Base-by-base conservation (phyloP, 2,329 filamentous ascomycete species). In the Ophiostoma ulmi region DNA sequence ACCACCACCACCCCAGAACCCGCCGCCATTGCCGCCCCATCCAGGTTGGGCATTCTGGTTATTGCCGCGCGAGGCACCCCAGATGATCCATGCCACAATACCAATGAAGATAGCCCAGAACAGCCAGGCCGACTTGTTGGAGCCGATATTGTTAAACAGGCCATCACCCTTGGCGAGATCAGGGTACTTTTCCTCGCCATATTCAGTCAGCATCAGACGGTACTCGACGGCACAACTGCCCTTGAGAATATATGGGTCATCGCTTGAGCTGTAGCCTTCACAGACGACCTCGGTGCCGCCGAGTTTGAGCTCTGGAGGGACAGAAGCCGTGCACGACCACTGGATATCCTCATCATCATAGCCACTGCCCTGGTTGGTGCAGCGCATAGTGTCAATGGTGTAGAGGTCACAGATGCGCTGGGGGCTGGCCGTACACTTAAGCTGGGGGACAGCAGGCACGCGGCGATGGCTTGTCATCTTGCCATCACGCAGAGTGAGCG, bases 141-240 rank as follows among this genome's bases (percentile, higher is more conserved):
- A 63, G 26, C 58, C 26, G 4, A 17, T 20, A 1, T 22, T 13
- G 36, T 26, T 36, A 11, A 65, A 65, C 10, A 65, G 10, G 6
- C 81, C 78, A 1, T 79, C 80, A 6, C 48, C 31, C 2, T 35
- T 39, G 31, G 79, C 81, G 58, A 87, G 76, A 52, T 85, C 78
- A 1, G 90, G 91, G 78, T 90, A 94, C 75, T 84, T 87, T 75
- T 85, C 80, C 80, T 94, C 88, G 3, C 95, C 95, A 73, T 85
- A 83, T 13, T 90, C 88, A 0, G 94, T 98, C 69, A 98, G 82
- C 0, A 91, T 79, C 7, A 98, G 80, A 17, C 90, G 85, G 80
- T 98, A 98, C 80, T 97, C 92, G 35, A 97, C 94, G 17, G 91
- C 95, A 80, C 94, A 98, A 79, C 91, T 95, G 31, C 95, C 95